Conservation (phyloP, 2,329 filamentous ascomycete species). For the Gaeumannomyces sp. region DNA sequence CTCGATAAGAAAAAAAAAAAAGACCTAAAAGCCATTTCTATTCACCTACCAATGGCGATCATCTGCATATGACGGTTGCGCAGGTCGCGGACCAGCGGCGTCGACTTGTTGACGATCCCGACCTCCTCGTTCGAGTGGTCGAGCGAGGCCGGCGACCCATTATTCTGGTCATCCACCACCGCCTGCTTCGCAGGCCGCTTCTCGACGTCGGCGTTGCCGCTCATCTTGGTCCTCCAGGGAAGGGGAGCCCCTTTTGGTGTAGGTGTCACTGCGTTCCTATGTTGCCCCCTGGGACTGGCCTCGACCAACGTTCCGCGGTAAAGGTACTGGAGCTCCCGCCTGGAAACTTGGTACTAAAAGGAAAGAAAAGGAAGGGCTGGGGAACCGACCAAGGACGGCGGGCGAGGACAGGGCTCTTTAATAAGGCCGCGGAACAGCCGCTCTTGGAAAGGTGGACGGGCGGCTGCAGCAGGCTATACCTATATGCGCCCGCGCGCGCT, state of each 20-base stretch:
- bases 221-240: not conserved
- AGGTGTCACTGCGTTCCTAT: too few species aligned
- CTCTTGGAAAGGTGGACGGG: not conserved
- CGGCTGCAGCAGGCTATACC: not conserved
- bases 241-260: not conserved
- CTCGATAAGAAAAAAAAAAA: not conserved
- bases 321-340: too few species aligned
- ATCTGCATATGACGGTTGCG: conserved; percentile 38
- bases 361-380: not conserved
- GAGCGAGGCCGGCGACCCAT: conserved; percentile 9
- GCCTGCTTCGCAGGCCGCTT: conserved; percentile 21
- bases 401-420: not conserved
- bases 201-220: not conserved
- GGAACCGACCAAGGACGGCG: not conserved
- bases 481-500: not conserved
- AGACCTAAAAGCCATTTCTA: not conserved
- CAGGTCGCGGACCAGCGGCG: conserved; percentile 29
- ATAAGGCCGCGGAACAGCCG: not conserved
- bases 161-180: conserved; percentile 12
- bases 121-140: conserved; percentile 28
- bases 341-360: not conserved
- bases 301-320: not conserved
- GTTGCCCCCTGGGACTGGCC: too few species aligned
- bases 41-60: conserved; percentile 36
- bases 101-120: conserved; percentile 27